Conservation (phyloP, 1,284 basidiomycete species). For the Chalciporus piperatoides region DNA sequence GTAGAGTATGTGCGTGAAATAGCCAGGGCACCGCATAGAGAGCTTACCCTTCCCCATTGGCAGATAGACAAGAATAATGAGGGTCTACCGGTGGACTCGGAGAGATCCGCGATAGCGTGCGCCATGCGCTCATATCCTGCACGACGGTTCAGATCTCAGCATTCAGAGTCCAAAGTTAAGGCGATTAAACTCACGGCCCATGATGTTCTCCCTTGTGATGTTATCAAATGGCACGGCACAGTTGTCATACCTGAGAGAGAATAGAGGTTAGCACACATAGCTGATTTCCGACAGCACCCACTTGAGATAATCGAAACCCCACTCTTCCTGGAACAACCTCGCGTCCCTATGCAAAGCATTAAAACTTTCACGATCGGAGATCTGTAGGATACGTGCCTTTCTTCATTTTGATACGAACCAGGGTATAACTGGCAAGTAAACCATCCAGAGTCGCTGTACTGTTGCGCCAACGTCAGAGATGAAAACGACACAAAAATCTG, state of each 20-base stretch:
- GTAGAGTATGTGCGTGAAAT: slow-evolving; percentile 3
- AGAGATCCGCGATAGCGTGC: slow-evolving; percentile 45
- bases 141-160: neutral
- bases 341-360: slow-evolving; percentile 35
- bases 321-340: slow-evolving; percentile 48
- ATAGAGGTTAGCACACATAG: neutral
- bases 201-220: slow-evolving; percentile 49
- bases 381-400: slow-evolving; percentile 11
- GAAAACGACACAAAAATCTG: neutral
- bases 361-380: neutral
- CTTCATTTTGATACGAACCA: slow-evolving; percentile 32
- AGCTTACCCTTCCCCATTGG: slow-evolving; percentile 53
- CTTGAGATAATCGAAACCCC: slow-evolving; percentile 62
- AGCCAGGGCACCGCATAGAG: neutral
- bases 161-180: neutral
- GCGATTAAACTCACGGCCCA: slow-evolving; percentile 46
- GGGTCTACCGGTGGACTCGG: slow-evolving; percentile 39
- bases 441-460: slow-evolving; percentile 35
- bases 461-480: slow-evolving; percentile 4
- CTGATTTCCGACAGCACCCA: slow-evolving; percentile 24
- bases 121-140: slow-evolving; percentile 53
- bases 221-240: slow-evolving; percentile 56
- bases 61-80: slow-evolving; percentile 52
- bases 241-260: slow-evolving; percentile 48
- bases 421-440: slow-evolving; percentile 34